phyloP scores from a whole-genome alignment of 495 filamentous ascomycete genomes.

The Talaromyces ruber region DNA sequence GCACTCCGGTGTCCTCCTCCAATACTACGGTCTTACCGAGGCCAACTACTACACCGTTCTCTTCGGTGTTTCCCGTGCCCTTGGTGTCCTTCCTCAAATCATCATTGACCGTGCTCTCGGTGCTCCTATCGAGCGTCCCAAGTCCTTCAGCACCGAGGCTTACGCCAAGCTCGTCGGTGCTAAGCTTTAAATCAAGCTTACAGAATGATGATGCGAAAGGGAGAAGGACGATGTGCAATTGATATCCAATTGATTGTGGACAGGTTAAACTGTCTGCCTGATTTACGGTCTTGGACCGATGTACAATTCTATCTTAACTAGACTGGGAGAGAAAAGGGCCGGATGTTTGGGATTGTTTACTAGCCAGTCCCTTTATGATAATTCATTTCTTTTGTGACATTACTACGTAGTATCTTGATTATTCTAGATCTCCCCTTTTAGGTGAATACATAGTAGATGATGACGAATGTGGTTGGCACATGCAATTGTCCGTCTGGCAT shows the following conservation, averaged over 20 bases:
- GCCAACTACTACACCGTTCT: conserved; percentile 99
- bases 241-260: neutral
- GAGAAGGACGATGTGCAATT: neutral
- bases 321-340: conserved; percentile 17
- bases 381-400: conserved; percentile 10
- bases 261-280: neutral
- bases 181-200: conserved; percentile 59
- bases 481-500: neutral
- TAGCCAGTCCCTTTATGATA: conserved; percentile 39
- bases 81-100: conserved; percentile 96
- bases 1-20: conserved; percentile 96
- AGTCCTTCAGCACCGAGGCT: conserved; percentile 95
- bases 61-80: conserved; percentile 95
- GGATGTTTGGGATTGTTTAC: conserved; percentile 20
- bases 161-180: conserved; percentile 90
- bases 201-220: neutral
- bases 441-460: neutral
- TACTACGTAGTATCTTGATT: conserved; percentile 11
- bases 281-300: neutral
- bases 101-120: conserved; percentile 99
- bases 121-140: conserved; percentile 61
- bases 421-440: neutral
- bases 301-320: conserved; percentile 20
- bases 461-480: neutral
- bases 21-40: conserved; percentile 98